Evolutionary conservation across 2,329 filamentous ascomycete species (phyloP).

Genomic region (Cordyceps javanica): DNA sequence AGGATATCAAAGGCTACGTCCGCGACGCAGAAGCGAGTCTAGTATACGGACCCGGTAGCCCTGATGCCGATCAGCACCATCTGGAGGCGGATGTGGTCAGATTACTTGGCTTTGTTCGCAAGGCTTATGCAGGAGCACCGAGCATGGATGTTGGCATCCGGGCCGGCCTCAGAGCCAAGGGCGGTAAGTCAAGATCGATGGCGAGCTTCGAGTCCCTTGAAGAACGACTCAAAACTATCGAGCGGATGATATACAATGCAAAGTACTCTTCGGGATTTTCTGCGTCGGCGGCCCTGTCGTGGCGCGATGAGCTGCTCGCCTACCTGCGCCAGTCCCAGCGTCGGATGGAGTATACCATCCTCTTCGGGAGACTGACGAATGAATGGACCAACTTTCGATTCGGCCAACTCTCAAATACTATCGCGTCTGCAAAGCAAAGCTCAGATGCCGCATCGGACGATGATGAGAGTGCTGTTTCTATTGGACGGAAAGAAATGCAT

Average conservation of each 20-base stretch:
- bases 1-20: not conserved
- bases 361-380: constrained; percentile 4
- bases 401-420: constrained; percentile 3
- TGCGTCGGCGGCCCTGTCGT: not conserved
- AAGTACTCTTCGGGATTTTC: constrained; percentile 11
- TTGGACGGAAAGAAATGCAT: constrained; percentile 48
- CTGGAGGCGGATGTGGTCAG: constrained; percentile 8
- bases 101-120: not conserved
- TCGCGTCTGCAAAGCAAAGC: not conserved
- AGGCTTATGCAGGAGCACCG: not conserved
- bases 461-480: constrained; percentile 33
- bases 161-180: not conserved
- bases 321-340: constrained; percentile 7
- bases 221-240: constrained; percentile 2
- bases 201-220: not conserved
- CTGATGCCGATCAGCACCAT: not conserved
- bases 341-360: constrained; percentile 6
- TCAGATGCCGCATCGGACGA: not conserved
- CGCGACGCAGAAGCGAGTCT: not conserved
- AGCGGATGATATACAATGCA: constrained; percentile 10
- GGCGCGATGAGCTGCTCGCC: constrained; percentile 8
- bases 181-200: too few relatives aligned
- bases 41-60: not conserved
- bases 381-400: constrained; percentile 12
- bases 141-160: not conserved